phyloP scores from a whole-genome alignment of 129 eudicot species.

The sunflower (Helianthus annuus) region HanXRQr2.0-SUNRISE NC_035444.2:5645453-5645952 shows the following conservation, averaged over 20 bases:
- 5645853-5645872: too few species aligned
- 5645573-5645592: slow-evolving; percentile 6
- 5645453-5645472: slow-evolving; percentile 82
- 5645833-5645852: too few species aligned
- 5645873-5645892: too few species aligned
- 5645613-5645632: neutral
- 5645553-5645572: slow-evolving; percentile 78
- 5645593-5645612: slow-evolving; percentile 2
- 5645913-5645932: too few species aligned
- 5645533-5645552: slow-evolving; percentile 74
- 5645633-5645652: slow-evolving; percentile 6
- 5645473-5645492: slow-evolving; percentile 78
- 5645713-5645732: slow-evolving; percentile 5
- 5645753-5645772: neutral
- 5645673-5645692: neutral
- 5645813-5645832: too few species aligned
- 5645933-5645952: too few species aligned
- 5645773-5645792: too few species aligned
- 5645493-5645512: slow-evolving; percentile 93
- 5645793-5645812: too few species aligned
- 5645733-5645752: neutral
- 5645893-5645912: too few species aligned
- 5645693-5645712: neutral
- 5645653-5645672: neutral
- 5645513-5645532: slow-evolving; percentile 72